Evolutionary conservation across 1,284 basidiomycete genomes (phyloP).

Genomic region (Macrocybe sp.): DNA sequence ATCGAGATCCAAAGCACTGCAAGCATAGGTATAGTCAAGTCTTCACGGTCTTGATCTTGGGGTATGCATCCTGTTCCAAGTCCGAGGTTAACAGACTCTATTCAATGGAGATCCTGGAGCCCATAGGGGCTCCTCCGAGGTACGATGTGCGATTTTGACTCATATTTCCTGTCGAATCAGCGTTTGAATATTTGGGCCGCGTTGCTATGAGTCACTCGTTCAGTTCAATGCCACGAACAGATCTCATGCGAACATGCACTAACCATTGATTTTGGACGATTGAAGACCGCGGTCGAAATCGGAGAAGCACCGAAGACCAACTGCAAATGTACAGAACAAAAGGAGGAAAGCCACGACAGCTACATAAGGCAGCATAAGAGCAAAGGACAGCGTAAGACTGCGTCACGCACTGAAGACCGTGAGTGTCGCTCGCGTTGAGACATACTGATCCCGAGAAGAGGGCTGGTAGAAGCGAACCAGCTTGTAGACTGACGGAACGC

Average conservation of each 20-base stretch:
- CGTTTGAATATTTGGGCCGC: conserved; percentile 39
- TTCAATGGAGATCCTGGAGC: conserved; percentile 46
- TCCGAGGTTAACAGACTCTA: conserved; percentile 16
- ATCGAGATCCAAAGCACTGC: too few relatives aligned
- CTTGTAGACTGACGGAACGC: conserved; percentile 58
- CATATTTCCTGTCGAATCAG: conserved; percentile 35
- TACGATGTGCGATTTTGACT: conserved; percentile 37
- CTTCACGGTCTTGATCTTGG: too few relatives aligned
- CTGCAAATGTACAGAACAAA: conserved; percentile 62
- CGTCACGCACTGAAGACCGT: conserved; percentile 69
- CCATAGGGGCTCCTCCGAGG: conserved; percentile 32
- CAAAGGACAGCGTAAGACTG: neutral
- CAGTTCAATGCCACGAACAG: conserved; percentile 17
- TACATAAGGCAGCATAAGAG: conserved; percentile 21
- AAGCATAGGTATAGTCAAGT: too few relatives aligned
- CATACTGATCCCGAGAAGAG: conserved; percentile 45
- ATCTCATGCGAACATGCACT: conserved; percentile 34
- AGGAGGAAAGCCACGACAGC: conserved; percentile 72
- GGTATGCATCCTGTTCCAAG: too few relatives aligned
- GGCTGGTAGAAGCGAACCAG: conserved; percentile 74
- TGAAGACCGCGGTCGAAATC: conserved; percentile 76
- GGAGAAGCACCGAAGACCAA: conserved; percentile 72
- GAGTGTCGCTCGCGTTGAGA: conserved; percentile 68
- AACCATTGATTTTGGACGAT: conserved; percentile 68
- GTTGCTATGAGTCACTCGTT: conserved; percentile 31